Base-by-base conservation (phyloP, 108 stramenopile species). In the Cyclostephanos tholiformis region DNA sequence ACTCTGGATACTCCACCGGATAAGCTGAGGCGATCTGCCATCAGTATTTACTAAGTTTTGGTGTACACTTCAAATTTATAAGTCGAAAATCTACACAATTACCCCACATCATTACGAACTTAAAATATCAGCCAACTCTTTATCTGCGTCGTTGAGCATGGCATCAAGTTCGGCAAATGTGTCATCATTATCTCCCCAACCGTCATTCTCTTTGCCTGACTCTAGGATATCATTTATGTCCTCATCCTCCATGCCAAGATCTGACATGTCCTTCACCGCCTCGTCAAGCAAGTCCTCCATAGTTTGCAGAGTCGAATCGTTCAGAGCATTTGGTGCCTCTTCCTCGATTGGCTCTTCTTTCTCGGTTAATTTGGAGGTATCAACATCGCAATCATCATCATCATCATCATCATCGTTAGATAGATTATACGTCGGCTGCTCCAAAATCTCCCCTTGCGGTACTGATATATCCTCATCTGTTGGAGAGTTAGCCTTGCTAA, bases 141-240 rank as follows among this genome's bases (percentile, higher is more conserved):
- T 79, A 59, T 95, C 94, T 12, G 94, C 94, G 57, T 85, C 90
- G 53, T 67, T 84, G 23, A 92, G 68, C 94, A 95, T 95, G 53
- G 88, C 89, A 70, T 95, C 91, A 67, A 95, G 83, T 65, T 91
- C 94, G 32, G 89, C 88, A 65, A 89, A 80, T 50, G 84, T 71
- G 67, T 91, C 89, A 62, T 82, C 81, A 52, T 75, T 69, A 55
- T 63, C 82, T 50, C 22, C 74, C 17, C 32, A 20, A 67, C 43
- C 79, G 20, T 73, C 84, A 19, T 62, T 74, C 16, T 55, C 58
- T 12, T 67, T 74, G 44, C 39, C 65, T 30, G 80, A 69, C 59
- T 78, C 68, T 11, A 76, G 32, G 43, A 76, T 81, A 30, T 62
- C 51, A 41, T 80, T 53, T 69, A 82, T 70, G 64, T 77, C 77